Conservation (phyloP, 2,329 filamentous ascomycete genomes). For the Elsinoe australis region DNA sequence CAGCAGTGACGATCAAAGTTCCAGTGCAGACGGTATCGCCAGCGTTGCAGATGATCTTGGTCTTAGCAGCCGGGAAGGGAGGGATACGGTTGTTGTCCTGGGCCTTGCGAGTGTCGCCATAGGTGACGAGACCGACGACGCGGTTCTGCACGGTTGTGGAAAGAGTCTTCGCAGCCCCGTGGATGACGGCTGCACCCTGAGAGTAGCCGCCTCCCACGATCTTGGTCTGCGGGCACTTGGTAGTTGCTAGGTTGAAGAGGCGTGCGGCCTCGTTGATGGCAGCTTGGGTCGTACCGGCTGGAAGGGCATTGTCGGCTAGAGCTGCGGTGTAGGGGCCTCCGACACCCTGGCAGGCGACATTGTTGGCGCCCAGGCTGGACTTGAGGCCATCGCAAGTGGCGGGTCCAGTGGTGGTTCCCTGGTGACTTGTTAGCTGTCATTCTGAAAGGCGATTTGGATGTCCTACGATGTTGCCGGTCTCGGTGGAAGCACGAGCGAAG, state of each 20-base stretch:
- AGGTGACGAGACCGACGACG: constrained; percentile 34
- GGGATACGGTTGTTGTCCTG: constrained; percentile 33
- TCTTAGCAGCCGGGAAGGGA: constrained; percentile 27
- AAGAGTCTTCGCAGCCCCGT: constrained; percentile 26
- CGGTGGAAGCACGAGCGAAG: constrained; percentile 49
- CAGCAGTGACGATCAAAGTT: constrained; percentile 24
- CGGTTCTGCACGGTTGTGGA: constrained; percentile 25
- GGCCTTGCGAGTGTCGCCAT: constrained; percentile 36
- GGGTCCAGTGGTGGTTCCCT: constrained; percentile 20
- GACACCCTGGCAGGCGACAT: constrained; percentile 21
- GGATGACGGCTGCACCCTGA: constrained; percentile 22
- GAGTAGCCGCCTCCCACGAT: constrained; percentile 22
- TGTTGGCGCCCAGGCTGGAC: constrained; percentile 17
- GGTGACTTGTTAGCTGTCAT: too few relatives aligned
- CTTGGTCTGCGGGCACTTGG: constrained; percentile 21
- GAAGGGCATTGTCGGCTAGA: constrained; percentile 16
- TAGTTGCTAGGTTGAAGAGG: constrained; percentile 18
- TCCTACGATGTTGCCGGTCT: constrained; percentile 41
- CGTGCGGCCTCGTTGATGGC: constrained; percentile 20
- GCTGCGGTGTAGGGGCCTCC: constrained; percentile 24
- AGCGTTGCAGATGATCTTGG: constrained; percentile 27
- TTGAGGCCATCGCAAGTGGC: constrained; percentile 20
- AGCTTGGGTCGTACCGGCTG: constrained; percentile 19
- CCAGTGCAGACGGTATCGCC: constrained; percentile 27
- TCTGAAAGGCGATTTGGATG: background rate